Percentiles rank a stretch among this genome's conserved stretches.
Conservation (phyloP, 2,329 filamentous ascomycete genomes). For the Thielaviopsis punctulata region DNA sequence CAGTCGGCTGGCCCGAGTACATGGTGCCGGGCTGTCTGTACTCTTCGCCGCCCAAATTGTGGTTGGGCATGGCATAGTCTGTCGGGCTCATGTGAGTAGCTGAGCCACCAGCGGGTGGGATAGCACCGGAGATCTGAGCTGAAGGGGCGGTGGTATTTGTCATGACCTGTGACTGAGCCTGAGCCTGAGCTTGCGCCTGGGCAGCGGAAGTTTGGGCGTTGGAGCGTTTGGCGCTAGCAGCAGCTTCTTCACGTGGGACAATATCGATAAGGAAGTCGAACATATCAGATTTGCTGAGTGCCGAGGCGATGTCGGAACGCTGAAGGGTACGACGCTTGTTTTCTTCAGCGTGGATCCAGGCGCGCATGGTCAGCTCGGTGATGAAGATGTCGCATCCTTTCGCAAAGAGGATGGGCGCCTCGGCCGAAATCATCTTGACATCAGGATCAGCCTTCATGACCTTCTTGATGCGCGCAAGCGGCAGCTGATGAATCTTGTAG, state of each 20-base stretch:
- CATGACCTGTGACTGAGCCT: conserved; percentile 4
- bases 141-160: neutral
- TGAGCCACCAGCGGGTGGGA: neutral
- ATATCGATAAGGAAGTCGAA: conserved; percentile 99
- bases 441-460: conserved; percentile 99
- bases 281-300: conserved; percentile 95
- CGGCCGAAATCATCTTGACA: conserved; percentile 98
- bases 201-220: conserved; percentile 29
- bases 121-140: neutral
- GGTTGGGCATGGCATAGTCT: conserved; percentile 45
- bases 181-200: conserved; percentile 19
- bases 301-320: conserved; percentile 88
- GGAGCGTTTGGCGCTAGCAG: conserved; percentile 65
- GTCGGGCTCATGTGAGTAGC: conserved; percentile 20
- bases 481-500: conserved; percentile 95
- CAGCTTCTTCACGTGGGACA: conserved; percentile 84
- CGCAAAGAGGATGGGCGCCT: conserved; percentile 92
- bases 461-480: conserved; percentile 97
- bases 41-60: conserved; percentile 51
- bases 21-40: conserved; percentile 59
- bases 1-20: conserved; percentile 64
- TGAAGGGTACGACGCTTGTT: conserved; percentile 95
- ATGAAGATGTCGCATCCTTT: conserved; percentile 99
- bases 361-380: conserved; percentile 95
- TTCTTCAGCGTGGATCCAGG: conserved; percentile 98